Evolutionary conservation across 2,329 filamentous ascomycete species (phyloP), one percentile per base, ranked within the genome.

Genomic region (Esteya vermicola): DNA sequence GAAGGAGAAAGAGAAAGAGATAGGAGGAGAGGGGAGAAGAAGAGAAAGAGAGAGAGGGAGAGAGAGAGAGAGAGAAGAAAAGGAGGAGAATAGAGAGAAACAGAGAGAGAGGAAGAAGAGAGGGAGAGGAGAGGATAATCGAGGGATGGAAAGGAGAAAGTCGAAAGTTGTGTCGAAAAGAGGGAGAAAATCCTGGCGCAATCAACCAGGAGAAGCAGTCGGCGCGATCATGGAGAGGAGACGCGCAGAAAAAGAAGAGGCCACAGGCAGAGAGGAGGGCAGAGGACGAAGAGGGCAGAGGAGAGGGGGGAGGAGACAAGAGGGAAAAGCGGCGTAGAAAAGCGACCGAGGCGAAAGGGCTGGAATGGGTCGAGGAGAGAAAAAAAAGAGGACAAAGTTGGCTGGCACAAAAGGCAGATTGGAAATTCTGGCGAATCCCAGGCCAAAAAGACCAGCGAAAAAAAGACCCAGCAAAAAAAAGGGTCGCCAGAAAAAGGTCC

Each of bases 371-470:
- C 12, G 31, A 21, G 31, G 18, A 43, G 21, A 30, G 26, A 21
- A 33, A 22, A 33, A 14, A 28, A 23, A 30, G 20, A 33, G n/a
- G 21, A 27, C 26, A 28, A 25, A 26, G 28, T 38, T 38, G 30
- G 35, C 23, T 8, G 22, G 26, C 22, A 25, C n/a, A n/a, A n/a
- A 26, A 39, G 33, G 27, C 25, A 34, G 33, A 20, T n/a, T n/a
- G 37, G 38, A 46, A 42, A 36, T 43, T 45, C 45, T 41, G 45
- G 45, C 43, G 45, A 44, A 39, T 43, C 37, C 38, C 25, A 42
- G 34, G 35, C 33, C 19, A 30, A 19, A 43, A 19, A 38, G 26
- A 18, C 16, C 41, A 42, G 33, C 41, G 35, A 38, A 39, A 36
- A 33, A 41, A 44, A 40, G 44, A 36, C 31, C 33, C 27, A 30